These are phyloP conservation scores for Halocafeteria seosinensis DNA, from an alignment of 108 stramenopile species.

Conservation along the genomic window DNA sequence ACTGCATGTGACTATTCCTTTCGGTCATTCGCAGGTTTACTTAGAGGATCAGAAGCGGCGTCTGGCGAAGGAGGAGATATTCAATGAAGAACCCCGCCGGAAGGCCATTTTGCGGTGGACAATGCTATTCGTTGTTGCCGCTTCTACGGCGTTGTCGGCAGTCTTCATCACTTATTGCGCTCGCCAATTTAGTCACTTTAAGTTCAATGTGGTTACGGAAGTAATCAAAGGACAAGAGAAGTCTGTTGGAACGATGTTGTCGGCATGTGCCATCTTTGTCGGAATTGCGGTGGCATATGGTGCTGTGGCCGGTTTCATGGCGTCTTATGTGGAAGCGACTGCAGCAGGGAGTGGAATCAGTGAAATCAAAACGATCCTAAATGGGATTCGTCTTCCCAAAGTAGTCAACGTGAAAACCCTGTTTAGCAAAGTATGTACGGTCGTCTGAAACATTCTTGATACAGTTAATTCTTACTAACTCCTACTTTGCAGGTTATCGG, in stretches of 20 bases:
- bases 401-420: constrained; percentile 75
- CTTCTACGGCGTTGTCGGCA: neutral
- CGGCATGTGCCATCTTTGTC: constrained; percentile 51
- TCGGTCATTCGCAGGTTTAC: too few relatives aligned
- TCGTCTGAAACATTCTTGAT: too few relatives aligned
- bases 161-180: neutral
- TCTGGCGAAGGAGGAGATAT: too few relatives aligned
- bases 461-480: too few relatives aligned
- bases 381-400: constrained; percentile 70
- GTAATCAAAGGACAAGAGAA: neutral
- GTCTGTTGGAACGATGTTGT: neutral
- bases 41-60: too few relatives aligned
- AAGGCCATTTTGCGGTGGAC: too few relatives aligned
- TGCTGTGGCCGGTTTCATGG: constrained; percentile 42
- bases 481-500: too few relatives aligned
- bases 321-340: constrained; percentile 69
- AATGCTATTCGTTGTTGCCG: neutral
- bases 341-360: constrained; percentile 84
- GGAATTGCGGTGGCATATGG: constrained; percentile 60
- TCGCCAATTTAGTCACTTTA: neutral
- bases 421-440: constrained; percentile 71
- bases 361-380: constrained; percentile 88
- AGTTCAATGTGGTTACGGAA: neutral
- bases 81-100: too few relatives aligned
- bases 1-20: too few relatives aligned